Evolutionary conservation across 768 basidiomycete species (phyloP).

Genomic region (Russula olivacea): DNA sequence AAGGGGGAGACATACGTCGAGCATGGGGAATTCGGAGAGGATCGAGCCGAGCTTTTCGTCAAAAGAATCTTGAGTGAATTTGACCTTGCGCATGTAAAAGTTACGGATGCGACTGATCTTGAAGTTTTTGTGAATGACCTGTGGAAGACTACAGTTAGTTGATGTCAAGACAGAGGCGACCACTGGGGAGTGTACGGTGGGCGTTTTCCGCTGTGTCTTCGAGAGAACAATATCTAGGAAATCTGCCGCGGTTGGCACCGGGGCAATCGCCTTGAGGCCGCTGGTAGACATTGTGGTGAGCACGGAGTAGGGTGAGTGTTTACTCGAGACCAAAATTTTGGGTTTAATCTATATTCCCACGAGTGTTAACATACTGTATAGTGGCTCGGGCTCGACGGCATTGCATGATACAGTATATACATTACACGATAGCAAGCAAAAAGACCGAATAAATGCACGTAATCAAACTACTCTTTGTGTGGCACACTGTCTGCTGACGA

Average conservation of each 20-base stretch:
- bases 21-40: slow-evolving; percentile 92
- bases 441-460: background rate
- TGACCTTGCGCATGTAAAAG: slow-evolving; percentile 99
- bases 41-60: slow-evolving; percentile 94
- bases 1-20: slow-evolving; percentile 63
- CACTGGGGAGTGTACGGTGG: slow-evolving; percentile 54
- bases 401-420: background rate
- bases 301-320: too few relatives aligned
- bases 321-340: background rate
- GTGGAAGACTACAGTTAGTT: background rate
- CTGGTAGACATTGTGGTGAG: slow-evolving; percentile 59
- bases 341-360: slow-evolving; percentile 6
- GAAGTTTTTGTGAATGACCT: slow-evolving; percentile 99
- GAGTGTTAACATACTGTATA: too few relatives aligned
- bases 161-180: background rate
- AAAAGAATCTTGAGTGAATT: slow-evolving; percentile 95
- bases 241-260: slow-evolving; percentile 94
- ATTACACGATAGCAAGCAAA: slow-evolving; percentile 13
- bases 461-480: slow-evolving; percentile 15
- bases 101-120: slow-evolving; percentile 98
- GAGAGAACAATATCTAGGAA: slow-evolving; percentile 92
- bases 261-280: slow-evolving; percentile 93
- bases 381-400: too few relatives aligned
- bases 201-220: slow-evolving; percentile 95
- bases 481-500: background rate